phyloP scores from a whole-genome alignment of 2,329 filamentous ascomycete genomes.

The Rhynchosporium secalis region DNA sequence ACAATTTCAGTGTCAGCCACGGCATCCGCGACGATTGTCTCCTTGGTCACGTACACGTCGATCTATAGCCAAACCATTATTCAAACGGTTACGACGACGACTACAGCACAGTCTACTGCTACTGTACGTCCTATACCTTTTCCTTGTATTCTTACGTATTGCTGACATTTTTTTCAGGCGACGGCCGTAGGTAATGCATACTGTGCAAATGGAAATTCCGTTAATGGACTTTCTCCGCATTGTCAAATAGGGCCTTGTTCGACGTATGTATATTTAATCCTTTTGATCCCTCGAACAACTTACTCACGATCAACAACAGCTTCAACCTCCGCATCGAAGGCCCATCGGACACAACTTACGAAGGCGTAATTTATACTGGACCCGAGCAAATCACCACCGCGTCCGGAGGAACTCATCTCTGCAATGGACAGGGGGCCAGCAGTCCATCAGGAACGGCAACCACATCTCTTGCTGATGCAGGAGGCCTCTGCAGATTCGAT shows the following conservation, averaged over 20 bases:
- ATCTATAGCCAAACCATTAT: neutral
- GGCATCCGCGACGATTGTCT: neutral
- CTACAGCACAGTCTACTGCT: neutral
- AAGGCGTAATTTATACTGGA: neutral
- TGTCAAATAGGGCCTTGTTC: neutral
- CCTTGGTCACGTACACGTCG: neutral
- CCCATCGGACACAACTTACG: neutral
- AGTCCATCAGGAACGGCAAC: neutral
- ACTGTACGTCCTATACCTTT: neutral
- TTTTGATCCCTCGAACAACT: neutral
- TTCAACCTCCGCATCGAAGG: neutral
- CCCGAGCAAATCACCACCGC: neutral
- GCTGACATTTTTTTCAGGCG: neutral
- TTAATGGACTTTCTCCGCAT: neutral
- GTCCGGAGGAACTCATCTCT: neutral
- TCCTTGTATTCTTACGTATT: neutral
- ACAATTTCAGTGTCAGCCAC: neutral
- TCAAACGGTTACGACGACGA: neutral
- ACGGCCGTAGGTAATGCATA: neutral
- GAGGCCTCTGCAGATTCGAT: neutral
- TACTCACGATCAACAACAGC: neutral
- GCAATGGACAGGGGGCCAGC: neutral
- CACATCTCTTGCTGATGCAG: neutral
- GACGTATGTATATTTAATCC: neutral
- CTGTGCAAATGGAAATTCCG: neutral